Base-by-base conservation (phyloP, 192 early-diverging fungal genomes). In the Mortierella alpina region DNA sequence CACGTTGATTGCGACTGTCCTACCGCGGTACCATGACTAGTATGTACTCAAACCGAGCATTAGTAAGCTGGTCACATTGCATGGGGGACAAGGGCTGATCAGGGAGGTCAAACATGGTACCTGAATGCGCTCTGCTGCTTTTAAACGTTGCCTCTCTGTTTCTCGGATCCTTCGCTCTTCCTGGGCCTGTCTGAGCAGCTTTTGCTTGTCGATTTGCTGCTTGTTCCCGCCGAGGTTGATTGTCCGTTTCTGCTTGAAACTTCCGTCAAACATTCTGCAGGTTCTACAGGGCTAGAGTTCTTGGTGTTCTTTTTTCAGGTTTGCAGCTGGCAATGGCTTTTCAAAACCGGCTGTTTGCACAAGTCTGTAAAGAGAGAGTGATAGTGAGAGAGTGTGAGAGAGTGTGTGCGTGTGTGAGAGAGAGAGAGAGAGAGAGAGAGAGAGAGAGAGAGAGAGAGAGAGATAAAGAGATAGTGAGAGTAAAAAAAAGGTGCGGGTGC, bases 151-250 rank as follows among this genome's bases (percentile, higher is more conserved):
- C n/a, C 94, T 85, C 62, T 97, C 94, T 1, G 72, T 56, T 65
- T 96, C 95, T 69, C 96, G 78, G 60, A 82, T 73, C 54, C 87
- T 87, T 12, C 96, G 83, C 66, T 95, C 93, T 44, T 85, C 85
- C 64, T 95, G 93, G 1, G 92, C 91, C 70, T 90, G 88, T 60
- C 83, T 79, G 54, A 97, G 68, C 13, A 96, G 83, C 14, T 85
- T 84, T 22, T 87, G 82, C 61, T 92, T 92, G 73, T 94, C 92
- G n/a, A 90, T 81, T 57, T 88, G 84, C n/a, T 75, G 55, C 52
- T 79, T 87, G n/a, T 86, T 82, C 0, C 95, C 95, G 58, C 95
- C 96, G 45, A 98, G 87, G 66, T 92, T 95, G 65, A 98, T 98
- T 51, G 88, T 87, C 18, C 92, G 84, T 56, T 89, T 89, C 44